A percentile compares a stretch with the other conserved stretches of the same genome.
phyloP scores from a whole-genome alignment of 164 flowering plant species.

The Hamamelis virginiana region DNA sequence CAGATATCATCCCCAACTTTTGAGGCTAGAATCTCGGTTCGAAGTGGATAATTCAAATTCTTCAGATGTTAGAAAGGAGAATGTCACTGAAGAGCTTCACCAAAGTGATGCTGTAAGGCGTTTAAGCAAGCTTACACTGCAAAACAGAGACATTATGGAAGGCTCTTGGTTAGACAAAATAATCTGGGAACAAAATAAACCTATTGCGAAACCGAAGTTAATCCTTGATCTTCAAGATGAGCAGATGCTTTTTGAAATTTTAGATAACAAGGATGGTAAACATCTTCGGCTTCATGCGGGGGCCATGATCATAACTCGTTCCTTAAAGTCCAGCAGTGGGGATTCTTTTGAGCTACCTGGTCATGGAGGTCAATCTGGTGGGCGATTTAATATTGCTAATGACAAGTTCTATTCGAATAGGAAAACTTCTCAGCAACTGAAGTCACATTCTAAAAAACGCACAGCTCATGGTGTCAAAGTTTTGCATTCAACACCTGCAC shows the following conservation, averaged over 20 bases:
- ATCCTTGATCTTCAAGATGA: constrained; percentile 95
- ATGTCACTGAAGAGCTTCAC: constrained; percentile 22
- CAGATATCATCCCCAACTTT: constrained; percentile 72
- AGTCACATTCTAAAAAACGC: constrained; percentile 81
- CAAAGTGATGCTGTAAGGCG: constrained; percentile 39
- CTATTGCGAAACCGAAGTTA: constrained; percentile 61
- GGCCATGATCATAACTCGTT: constrained; percentile 73
- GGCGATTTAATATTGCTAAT: constrained; percentile 79
- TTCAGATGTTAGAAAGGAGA: constrained; percentile 30
- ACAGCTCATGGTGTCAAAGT: constrained; percentile 75
- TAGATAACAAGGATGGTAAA: constrained; percentile 54
- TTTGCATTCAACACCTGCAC: constrained; percentile 87
- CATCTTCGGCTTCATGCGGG: constrained; percentile 76
- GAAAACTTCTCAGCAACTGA: constrained; percentile 77
- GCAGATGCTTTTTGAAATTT: constrained; percentile 90
- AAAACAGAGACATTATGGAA: constrained; percentile 64
- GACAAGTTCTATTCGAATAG: constrained; percentile 85
- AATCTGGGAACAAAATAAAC: constrained; percentile 67
- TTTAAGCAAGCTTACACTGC: constrained; percentile 50
- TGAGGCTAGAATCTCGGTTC: constrained; percentile 66
- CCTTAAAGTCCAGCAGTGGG: constrained; percentile 42
- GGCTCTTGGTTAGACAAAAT: constrained; percentile 84
- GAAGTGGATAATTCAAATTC: constrained; percentile 28
- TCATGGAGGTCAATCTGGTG: constrained; percentile 52
- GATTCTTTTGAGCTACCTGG: constrained; percentile 54